Evolutionary conservation across 306 rosid genomes (phyloP), one percentile per base, ranked within the genome.

Genomic region (Citrullus colocynthis): DNA sequence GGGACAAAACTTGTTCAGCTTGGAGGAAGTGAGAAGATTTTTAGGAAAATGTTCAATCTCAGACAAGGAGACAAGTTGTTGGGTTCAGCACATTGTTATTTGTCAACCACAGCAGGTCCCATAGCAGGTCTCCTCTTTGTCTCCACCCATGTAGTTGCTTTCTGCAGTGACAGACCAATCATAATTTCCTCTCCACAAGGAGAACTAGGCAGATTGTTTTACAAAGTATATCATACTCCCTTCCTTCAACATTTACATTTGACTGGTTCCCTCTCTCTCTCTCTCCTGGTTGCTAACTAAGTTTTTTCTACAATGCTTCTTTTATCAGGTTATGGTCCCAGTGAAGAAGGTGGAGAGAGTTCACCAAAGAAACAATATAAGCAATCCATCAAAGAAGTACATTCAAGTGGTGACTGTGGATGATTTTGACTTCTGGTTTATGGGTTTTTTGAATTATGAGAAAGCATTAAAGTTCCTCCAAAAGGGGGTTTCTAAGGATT

Each of bases 61-160:
- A 80, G 15, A 64, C 89, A 90, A 41, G 94, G 84, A 44, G 98
- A 93, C 82, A 93, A 85, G 78, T 73, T 93, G 7, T 18, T 85
- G 84, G 89, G 87, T 78, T 93, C 88, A 77, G 86, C 82, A 34
- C 94, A 88, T 10, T 93, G 98, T 81, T 85, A 81, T 84, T 79
- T 93, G 70, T 93, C 93, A 79, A 93, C 98, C 54, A 88, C 96
- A 62, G 83, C 89, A 0, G 98, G 98, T 70, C 98, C 96, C 28
- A 84, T 90, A 24, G 93, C 94, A 18, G 98, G 96, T n/a, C 93
- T 89, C 34, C 93, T 93, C 83, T 93, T 93, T 87, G 85, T 93
- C 65, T 93, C 98, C 81, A 84, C 94, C 5, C 75, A 88, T 39
- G 91, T 87, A 79, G 42, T 93, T 76, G 93, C 97, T 10, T 93